These are phyloP conservation scores for Boletus rubroflammeus DNA, from an alignment of 768 basidiomycete genomes.

Conservation along the genomic window DNA sequence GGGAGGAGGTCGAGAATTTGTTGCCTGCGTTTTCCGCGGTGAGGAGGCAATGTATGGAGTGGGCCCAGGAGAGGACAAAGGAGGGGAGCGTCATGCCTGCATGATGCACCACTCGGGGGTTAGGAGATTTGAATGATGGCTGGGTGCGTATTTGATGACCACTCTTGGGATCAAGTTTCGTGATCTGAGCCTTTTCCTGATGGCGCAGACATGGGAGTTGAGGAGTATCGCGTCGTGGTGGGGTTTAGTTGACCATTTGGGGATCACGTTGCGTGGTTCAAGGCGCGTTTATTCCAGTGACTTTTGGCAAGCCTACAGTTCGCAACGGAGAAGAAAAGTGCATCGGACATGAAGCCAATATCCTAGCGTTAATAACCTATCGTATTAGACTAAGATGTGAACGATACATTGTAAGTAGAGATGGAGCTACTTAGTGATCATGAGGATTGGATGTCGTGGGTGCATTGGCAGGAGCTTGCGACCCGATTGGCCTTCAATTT, in stretches of 20 bases:
- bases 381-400: neutral
- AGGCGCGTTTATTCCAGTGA: neutral
- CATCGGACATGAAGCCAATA: neutral
- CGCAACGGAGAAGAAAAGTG: neutral
- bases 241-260: neutral
- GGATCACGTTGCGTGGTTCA: neutral
- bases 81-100: neutral
- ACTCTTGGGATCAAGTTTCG: no score
- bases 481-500: neutral
- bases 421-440: neutral
- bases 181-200: neutral
- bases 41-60: constrained; percentile 15
- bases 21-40: constrained; percentile 23
- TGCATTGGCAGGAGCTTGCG: neutral
- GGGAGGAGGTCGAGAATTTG: constrained; percentile 23
- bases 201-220: neutral
- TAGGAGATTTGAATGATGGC: neutral
- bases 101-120: neutral
- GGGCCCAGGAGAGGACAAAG: neutral
- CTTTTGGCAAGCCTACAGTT: neutral
- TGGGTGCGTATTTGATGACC: neutral
- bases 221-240: no score
- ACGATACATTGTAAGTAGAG: neutral
- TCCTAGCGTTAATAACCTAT: neutral
- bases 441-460: no score